Evolutionary conservation across 108 stramenopile genomes (phyloP).

Genomic region (Cylindrotheca closterium): DNA sequence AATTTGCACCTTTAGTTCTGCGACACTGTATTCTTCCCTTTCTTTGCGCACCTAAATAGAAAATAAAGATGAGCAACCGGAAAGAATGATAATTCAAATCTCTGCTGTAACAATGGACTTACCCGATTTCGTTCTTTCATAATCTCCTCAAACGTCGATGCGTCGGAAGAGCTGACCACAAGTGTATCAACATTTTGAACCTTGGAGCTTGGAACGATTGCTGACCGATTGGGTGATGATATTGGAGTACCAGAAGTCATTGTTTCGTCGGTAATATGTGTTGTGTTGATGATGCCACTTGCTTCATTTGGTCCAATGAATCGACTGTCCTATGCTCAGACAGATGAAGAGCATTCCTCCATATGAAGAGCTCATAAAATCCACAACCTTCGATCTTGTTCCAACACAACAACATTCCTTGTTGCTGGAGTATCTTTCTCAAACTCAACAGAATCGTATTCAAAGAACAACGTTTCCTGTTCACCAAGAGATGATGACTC

Average conservation of each 20-base stretch:
- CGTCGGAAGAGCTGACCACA: conserved; percentile 4
- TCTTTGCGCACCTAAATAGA: conserved; percentile 57
- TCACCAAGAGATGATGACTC: no score
- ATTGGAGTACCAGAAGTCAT: not conserved
- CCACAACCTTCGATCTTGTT: no score
- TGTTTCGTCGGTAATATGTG: no score
- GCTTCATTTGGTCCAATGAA: no score
- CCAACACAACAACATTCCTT: no score
- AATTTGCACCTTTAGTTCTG: conserved; percentile 73
- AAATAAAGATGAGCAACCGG: not conserved
- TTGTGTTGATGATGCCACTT: no score
- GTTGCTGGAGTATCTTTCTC: no score
- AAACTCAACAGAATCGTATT: no score
- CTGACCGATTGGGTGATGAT: not conserved
- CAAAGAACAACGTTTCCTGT: no score
- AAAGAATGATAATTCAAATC: not conserved
- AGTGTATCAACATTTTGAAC: not conserved
- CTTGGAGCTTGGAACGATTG: not conserved
- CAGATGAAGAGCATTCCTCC: no score
- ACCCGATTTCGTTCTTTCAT: conserved; percentile 70
- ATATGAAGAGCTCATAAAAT: no score
- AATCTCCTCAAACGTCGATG: conserved; percentile 52
- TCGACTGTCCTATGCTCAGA: no score
- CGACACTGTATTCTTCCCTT: conserved; percentile 77
- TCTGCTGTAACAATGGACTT: conserved; percentile 7